Conservation (phyloP, 768 basidiomycete species). For the Pleurotus tuoliensis region DNA sequence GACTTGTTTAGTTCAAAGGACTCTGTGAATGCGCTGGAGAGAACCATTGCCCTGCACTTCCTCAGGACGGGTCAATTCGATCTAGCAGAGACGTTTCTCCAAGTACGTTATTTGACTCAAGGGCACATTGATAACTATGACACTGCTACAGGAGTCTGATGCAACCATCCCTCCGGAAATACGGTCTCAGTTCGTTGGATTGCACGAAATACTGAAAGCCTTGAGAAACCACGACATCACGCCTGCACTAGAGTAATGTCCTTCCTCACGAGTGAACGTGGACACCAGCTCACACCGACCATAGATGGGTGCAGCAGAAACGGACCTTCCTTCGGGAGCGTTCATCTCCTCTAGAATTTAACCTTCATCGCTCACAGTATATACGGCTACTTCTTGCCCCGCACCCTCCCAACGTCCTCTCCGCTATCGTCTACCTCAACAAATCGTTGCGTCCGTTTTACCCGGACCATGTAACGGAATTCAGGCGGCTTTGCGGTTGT, state of each 20-base stretch:
- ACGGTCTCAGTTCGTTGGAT: constrained; percentile 56
- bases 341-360: constrained; percentile 82
- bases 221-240: constrained; percentile 62
- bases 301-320: constrained; percentile 77
- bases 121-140: constrained; percentile 1
- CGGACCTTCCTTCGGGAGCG: constrained; percentile 61
- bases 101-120: constrained; percentile 37
- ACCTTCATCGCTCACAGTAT: constrained; percentile 88
- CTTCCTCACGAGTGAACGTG: background rate
- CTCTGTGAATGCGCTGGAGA: constrained; percentile 61
- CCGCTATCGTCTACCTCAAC: constrained; percentile 76
- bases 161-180: constrained; percentile 50
- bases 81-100: constrained; percentile 68
- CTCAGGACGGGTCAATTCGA: constrained; percentile 80
- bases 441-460: constrained; percentile 62
- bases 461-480: constrained; percentile 54
- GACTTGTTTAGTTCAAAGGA: constrained; percentile 60
- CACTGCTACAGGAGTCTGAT: constrained; percentile 55
- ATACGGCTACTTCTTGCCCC: constrained; percentile 69
- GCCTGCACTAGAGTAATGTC: constrained; percentile 72
- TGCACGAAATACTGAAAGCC: constrained; percentile 69
- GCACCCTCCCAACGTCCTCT: constrained; percentile 49
- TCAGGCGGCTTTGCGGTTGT: constrained; percentile 68
- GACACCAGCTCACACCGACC: background rate
- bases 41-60: constrained; percentile 72